These are phyloP conservation scores for Ceraceosorus guamensis DNA, from an alignment of 1,284 basidiomycete species.

Conservation along the genomic window DNA sequence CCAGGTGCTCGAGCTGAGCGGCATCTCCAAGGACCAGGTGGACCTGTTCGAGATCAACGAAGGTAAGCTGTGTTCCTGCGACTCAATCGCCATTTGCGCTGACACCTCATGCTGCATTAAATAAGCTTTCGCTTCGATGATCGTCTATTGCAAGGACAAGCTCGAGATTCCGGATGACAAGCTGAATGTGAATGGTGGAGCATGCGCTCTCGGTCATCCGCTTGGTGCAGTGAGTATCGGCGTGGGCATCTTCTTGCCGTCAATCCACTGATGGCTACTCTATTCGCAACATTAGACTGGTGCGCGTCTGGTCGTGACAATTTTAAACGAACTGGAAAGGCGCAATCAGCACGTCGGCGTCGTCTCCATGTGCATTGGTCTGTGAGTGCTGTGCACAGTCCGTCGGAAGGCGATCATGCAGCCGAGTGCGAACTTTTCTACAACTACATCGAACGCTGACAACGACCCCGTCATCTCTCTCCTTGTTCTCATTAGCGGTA, in stretches of 20 bases:
- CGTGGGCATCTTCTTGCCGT: not conserved
- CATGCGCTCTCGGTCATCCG: slow-evolving; percentile 80
- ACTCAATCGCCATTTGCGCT: not conserved
- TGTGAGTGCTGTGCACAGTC: slow-evolving; percentile 7
- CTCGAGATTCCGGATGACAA: slow-evolving; percentile 63
- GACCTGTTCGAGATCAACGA: slow-evolving; percentile 87
- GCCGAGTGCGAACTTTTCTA: no score
- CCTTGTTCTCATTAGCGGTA: no score
- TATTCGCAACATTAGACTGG: slow-evolving; percentile 60
- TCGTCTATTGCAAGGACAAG: slow-evolving; percentile 63
- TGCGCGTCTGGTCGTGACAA: slow-evolving; percentile 77
- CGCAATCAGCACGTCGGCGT: slow-evolving; percentile 72
- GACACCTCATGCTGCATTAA: no score
- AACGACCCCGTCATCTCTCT: no score
- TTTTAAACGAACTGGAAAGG: slow-evolving; percentile 70
- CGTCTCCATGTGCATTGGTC: slow-evolving; percentile 71
- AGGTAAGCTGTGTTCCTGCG: slow-evolving; percentile 57
- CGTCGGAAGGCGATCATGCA: no score
- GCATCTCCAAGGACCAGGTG: slow-evolving; percentile 64
- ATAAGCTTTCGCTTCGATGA: slow-evolving; percentile 28
- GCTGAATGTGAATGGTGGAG: slow-evolving; percentile 72
- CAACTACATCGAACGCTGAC: no score
- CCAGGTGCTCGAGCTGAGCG: slow-evolving; percentile 58
- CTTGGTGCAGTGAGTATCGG: slow-evolving; percentile 62
- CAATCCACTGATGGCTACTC: not conserved